phyloP scores from a whole-genome alignment of 352 stramenopile species.

The Phytophthora brassicae region DNA sequence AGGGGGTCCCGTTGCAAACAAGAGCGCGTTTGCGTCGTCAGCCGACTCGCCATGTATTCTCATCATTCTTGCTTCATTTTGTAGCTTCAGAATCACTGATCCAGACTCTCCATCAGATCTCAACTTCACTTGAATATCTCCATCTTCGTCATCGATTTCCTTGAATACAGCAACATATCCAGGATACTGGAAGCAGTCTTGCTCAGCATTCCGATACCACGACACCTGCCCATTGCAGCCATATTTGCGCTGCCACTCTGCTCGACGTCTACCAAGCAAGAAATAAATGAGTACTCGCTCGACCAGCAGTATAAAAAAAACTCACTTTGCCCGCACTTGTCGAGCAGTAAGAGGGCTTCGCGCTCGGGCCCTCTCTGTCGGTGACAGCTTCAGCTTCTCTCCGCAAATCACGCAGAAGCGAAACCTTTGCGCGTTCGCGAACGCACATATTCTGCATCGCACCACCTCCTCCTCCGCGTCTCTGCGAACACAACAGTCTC shows the following conservation, averaged over 20 bases:
- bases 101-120: constrained; percentile 4
- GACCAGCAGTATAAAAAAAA: background rate
- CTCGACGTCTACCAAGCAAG: constrained; percentile 17
- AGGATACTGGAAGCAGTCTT: constrained; percentile 7
- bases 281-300: background rate
- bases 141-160: constrained; percentile 1
- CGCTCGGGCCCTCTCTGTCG: constrained; percentile 20
- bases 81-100: constrained; percentile 12
- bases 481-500: constrained; percentile 10
- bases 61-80: constrained; percentile 8
- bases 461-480: constrained; percentile 37
- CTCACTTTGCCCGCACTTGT: constrained; percentile 22
- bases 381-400: constrained; percentile 32
- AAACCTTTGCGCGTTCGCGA: constrained; percentile 48
- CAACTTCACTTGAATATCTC: background rate
- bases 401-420: constrained; percentile 49
- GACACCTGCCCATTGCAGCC: background rate
- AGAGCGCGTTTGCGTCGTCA: constrained; percentile 14
- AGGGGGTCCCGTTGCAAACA: constrained; percentile 17
- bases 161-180: constrained; percentile 15
- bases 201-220: constrained; percentile 14
- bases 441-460: constrained; percentile 40
- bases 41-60: constrained; percentile 2
- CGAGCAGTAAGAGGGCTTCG: constrained; percentile 14
- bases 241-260: constrained; percentile 23